Conservation (phyloP, 2,329 filamentous ascomycete genomes). For the Beauveria scarabaeidicola region DNA sequence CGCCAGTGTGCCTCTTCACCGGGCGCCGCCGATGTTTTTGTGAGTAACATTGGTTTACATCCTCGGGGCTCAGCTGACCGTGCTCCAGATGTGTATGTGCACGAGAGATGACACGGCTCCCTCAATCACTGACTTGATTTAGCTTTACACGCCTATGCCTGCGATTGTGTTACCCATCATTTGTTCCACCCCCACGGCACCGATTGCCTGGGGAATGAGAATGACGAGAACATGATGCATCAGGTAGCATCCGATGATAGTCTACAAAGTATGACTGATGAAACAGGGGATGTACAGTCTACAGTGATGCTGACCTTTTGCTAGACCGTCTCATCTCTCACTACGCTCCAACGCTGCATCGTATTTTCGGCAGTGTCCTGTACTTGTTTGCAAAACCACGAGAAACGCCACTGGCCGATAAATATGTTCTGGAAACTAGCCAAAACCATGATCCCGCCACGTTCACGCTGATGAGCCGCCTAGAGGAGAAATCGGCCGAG, state of each 20-base stretch:
- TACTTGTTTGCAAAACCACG: constrained; percentile 44
- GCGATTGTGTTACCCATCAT: constrained; percentile 61
- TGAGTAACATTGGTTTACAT: constrained; percentile 23
- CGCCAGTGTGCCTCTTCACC: constrained; percentile 39
- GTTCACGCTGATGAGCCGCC: constrained; percentile 51
- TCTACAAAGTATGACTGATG: constrained; percentile 46
- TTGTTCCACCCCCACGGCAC: constrained; percentile 60
- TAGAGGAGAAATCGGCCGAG: constrained; percentile 40
- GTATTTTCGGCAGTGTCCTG: constrained; percentile 36
- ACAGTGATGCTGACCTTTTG: constrained; percentile 11
- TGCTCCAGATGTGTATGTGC: constrained; percentile 23
- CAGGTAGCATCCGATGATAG: constrained; percentile 61
- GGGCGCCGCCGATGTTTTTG: constrained; percentile 51
- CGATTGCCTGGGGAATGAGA: constrained; percentile 44
- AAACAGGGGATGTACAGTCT: not conserved
- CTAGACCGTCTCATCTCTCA: constrained; percentile 51
- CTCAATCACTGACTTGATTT: constrained; percentile 13
- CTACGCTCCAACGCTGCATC: constrained; percentile 46
- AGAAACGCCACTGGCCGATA: constrained; percentile 48
- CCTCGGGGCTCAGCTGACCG: constrained; percentile 5
- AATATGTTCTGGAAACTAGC: constrained; percentile 47
- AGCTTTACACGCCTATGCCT: constrained; percentile 56
- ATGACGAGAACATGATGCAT: constrained; percentile 59
- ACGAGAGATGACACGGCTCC: not conserved
- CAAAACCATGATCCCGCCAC: constrained; percentile 35